Evolutionary conservation across 1,284 basidiomycete species (phyloP), one percentile per base, ranked within the genome.

Genomic region (Irpex sp.): DNA sequence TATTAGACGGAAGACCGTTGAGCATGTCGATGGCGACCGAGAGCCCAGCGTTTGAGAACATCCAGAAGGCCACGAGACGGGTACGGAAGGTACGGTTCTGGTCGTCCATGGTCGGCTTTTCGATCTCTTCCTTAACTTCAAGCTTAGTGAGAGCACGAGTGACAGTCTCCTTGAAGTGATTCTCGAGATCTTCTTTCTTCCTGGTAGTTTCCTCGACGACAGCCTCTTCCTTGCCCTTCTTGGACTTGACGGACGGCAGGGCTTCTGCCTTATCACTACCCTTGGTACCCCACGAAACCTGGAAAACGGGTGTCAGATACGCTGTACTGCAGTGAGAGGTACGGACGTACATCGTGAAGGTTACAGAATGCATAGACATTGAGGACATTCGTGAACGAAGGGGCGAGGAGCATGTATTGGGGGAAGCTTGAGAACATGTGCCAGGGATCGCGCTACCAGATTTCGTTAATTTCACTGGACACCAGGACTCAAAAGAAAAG

Each of bases 321-420:
- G 35, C 13, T 31, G 49, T 36, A 50, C 19, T 5, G 55, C 43
- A 17, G 2, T 62, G 7, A 15, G 19, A 21, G 36, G 61, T 33
- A 53, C 60, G 35, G 1, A 74, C 83, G 63, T 64, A 94, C 94
- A 76, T 95, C 93, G 75, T 95, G 93, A 73, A 95, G 78, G 77
- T 96, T 97, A 76, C 95, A 97, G 81, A 98, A 98, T 0, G 95
- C 94, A 72, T 97, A 98, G 37, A 97, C 93, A 76, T 97, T 97
- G 68, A 98, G 84, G 33, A 97, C 89, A 72, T 97, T 98, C 57
- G 90, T 95, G 78, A 97, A 96, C 69, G 91, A 94, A 0, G 93
- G 93, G 15, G 95, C 95, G 60, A 97, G 76, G 67, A 89, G 87
- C 69, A 97, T 79, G 75, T 97, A 98, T 75, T 97, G 96, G 68